Conservation (phyloP, 768 basidiomycete species). For the Trametes cinnabarina region DNA sequence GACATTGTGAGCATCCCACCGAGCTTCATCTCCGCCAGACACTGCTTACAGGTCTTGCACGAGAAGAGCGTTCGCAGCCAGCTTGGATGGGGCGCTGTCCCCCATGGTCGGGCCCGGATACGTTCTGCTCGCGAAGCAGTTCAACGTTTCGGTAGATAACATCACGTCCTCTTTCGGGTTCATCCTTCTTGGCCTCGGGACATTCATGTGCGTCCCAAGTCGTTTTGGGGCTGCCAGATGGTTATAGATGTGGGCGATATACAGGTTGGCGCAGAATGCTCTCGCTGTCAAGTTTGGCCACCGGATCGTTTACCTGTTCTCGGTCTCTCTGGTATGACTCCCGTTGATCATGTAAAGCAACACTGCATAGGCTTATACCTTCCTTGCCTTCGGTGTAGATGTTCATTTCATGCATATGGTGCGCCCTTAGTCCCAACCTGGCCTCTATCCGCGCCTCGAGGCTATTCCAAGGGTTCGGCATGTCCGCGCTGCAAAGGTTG, state of each 20-base stretch:
- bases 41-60: neutral
- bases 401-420: slow-evolving; percentile 47
- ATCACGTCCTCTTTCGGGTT: slow-evolving; percentile 43
- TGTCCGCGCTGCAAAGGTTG: slow-evolving; percentile 43
- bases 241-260: too few species aligned
- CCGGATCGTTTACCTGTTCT: slow-evolving; percentile 43
- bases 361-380: too few species aligned
- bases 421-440: slow-evolving; percentile 41
- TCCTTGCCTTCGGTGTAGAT: too few species aligned
- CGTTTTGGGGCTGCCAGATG: too few species aligned
- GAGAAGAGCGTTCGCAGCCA: slow-evolving; percentile 40
- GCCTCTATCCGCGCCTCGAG: slow-evolving; percentile 42
- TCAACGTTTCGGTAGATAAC: slow-evolving; percentile 41
- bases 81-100: slow-evolving; percentile 42
- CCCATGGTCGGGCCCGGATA: slow-evolving; percentile 45
- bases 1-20: slow-evolving; percentile 34
- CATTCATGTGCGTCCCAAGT: slow-evolving; percentile 36
- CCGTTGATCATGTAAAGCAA: too few species aligned
- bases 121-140: slow-evolving; percentile 39
- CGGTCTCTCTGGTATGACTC: slow-evolving; percentile 37
- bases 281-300: slow-evolving; percentile 45
- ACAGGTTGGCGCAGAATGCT: slow-evolving; percentile 39
- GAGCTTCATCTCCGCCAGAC: too few species aligned
- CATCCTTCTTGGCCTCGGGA: slow-evolving; percentile 41
- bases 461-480: slow-evolving; percentile 46